These are phyloP conservation scores for Candida mesenterica DNA, from an alignment of 1,139 yeast genomes.

Conservation along the genomic window DNA sequence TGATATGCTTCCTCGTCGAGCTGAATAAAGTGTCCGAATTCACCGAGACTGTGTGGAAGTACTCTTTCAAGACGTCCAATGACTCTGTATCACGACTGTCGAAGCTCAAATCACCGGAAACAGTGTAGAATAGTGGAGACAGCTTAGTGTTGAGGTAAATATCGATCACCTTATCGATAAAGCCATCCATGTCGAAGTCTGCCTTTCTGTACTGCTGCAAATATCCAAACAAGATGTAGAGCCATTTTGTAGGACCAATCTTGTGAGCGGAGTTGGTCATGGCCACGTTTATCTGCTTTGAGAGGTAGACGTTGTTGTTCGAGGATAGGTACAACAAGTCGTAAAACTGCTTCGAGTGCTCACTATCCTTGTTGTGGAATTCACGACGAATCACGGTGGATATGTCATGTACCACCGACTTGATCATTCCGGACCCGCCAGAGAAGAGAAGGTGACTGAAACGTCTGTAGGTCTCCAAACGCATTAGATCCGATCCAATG, in stretches of 20 bases:
- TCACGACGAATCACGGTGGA: slow-evolving; percentile 37
- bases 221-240: slow-evolving; percentile 40
- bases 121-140: slow-evolving; percentile 11
- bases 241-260: slow-evolving; percentile 23
- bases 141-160: slow-evolving; percentile 28
- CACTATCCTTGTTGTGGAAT: slow-evolving; percentile 17
- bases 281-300: slow-evolving; percentile 1
- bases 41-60: slow-evolving; percentile 24
- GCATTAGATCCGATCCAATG: slow-evolving; percentile 37
- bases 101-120: slow-evolving; percentile 6
- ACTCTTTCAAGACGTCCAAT: slow-evolving; percentile 18
- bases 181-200: slow-evolving; percentile 24
- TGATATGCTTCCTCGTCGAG: slow-evolving; percentile 18
- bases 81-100: slow-evolving; percentile 15
- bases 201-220: slow-evolving; percentile 24
- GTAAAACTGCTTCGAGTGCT: slow-evolving; percentile 23
- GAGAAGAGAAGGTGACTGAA: slow-evolving; percentile 29
- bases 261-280: slow-evolving; percentile 7
- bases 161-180: slow-evolving; percentile 31
- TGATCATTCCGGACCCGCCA: slow-evolving; percentile 38
- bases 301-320: slow-evolving; percentile 2
- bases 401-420: slow-evolving; percentile 36
- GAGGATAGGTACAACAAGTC: slow-evolving; percentile 18
- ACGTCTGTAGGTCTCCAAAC: slow-evolving; percentile 36
- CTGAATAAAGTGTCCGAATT: slow-evolving; percentile 22